Base-by-base conservation (phyloP, 441 rosid species). In the Aquilaria agallochum region DNA sequence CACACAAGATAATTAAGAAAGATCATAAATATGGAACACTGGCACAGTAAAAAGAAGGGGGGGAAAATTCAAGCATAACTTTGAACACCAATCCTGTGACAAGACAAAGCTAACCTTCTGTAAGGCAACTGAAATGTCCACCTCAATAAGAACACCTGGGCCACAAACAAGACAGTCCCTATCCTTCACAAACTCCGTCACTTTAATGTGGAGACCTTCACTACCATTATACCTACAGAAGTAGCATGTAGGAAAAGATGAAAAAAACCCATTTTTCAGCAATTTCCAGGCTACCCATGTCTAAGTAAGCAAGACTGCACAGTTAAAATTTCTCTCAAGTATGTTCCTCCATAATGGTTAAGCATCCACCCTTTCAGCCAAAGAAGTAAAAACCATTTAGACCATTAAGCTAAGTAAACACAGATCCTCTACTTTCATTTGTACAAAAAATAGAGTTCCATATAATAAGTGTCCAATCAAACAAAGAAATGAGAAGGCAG, bases 121-220 rank as follows among this genome's bases (percentile, higher is more conserved):
- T 71, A 89, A 78, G 63, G 96, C 83, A 67, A 87, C 72, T 53
- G 89, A 70, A 62, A 78, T 69, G 60, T 89, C 95, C 62, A 87
- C 67, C 87, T 94, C 96, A 27, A 94, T 73, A 53, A 84, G 92
- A 68, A 89, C 77, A 31, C 94, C 96, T 10, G 97, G 97, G 74
- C 97, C 97, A 70, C 96, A 94, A 36, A 83, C 95, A 51, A 91
- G 90, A 74, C 99, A 91, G 45, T 93, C 97, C 70, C 76, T 81
- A 72, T 86, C 86, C 72, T 73, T 89, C 84, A 64, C 86, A 49
- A 89, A 87, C 67, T 89, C 88, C 0, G 96, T 91, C 63, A 86
- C 99, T 80, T 91, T 74, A 65, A 85, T 80, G 74, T 87, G 95
- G 60, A 94, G 90, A 66, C 96, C 99, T 79, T 76, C 95, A 68